A percentile compares a stretch with the other conserved stretches of the same genome.
Conservation (phyloP, 2,329 filamentous ascomycete genomes). For the Colletotrichum scovillei region DNA sequence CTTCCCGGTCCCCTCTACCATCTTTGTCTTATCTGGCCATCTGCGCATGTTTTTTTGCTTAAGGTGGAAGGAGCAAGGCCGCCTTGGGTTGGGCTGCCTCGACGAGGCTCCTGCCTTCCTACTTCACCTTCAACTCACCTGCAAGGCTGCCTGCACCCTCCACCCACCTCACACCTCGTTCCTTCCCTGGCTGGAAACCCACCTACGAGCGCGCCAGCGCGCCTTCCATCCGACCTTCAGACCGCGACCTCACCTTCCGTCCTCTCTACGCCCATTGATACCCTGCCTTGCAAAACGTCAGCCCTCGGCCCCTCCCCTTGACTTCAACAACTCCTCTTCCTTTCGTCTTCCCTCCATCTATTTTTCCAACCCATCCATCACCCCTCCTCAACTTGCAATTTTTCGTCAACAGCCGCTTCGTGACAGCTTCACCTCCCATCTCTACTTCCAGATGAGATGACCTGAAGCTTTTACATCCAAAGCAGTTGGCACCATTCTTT, state of each 20-base stretch:
- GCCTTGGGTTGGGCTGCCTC: not conserved
- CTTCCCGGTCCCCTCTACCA: not conserved
- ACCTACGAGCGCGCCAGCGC: not conserved
- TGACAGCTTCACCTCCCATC: slow-evolving; percentile 3
- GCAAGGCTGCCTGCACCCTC: not conserved
- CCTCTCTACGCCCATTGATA: too few relatives aligned
- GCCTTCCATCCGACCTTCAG: not conserved
- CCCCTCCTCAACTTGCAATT: not conserved
- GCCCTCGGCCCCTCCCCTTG: not conserved
- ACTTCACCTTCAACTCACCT: not conserved
- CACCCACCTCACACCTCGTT: not conserved
- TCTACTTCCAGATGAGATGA: slow-evolving; percentile 7
- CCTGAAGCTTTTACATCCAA: not conserved
- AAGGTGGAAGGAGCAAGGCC: not conserved
- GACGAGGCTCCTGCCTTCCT: not conserved
- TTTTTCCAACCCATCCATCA: not conserved
- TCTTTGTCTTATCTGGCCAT: not conserved
- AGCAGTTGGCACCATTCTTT: not conserved
- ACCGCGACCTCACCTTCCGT: not conserved
- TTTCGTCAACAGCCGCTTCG: not conserved
- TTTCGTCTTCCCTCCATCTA: not conserved
- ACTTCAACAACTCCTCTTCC: not conserved
- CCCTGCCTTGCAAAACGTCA: not conserved
- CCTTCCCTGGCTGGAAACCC: not conserved
- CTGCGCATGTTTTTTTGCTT: not conserved